phyloP scores from a whole-genome alignment of 2,329 filamentous ascomycete genomes.

The Colletotrichum plurivorum region DNA sequence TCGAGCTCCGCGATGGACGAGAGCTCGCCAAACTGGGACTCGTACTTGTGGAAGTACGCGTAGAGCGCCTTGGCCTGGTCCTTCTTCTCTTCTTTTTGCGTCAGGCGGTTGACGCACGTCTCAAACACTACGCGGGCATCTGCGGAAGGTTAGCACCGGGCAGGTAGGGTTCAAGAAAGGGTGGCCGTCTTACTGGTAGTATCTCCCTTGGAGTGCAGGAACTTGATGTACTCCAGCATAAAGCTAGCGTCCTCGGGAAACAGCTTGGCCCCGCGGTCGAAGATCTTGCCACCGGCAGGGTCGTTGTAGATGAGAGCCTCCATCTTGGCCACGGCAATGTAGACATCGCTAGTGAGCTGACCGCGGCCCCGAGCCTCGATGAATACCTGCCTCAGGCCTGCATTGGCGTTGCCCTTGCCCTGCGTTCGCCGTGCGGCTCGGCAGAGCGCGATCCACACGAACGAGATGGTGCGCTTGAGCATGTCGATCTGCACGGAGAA shows the following conservation, averaged over 20 bases:
- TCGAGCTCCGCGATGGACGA: slow-evolving; percentile 92
- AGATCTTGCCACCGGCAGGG: slow-evolving; percentile 91
- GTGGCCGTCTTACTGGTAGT: slow-evolving; percentile 80
- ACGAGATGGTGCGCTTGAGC: slow-evolving; percentile 88
- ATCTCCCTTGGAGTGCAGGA: slow-evolving; percentile 92
- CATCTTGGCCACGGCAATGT: slow-evolving; percentile 91
- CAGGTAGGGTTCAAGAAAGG: too few relatives aligned
- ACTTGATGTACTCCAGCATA: slow-evolving; percentile 95
- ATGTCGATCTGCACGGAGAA: slow-evolving; percentile 81
- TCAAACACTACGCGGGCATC: slow-evolving; percentile 97
- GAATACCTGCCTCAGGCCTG: slow-evolving; percentile 89
- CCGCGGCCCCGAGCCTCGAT: slow-evolving; percentile 89
- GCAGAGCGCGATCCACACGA: slow-evolving; percentile 95
- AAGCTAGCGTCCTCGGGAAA: slow-evolving; percentile 96
- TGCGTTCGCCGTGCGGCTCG: slow-evolving; percentile 95
- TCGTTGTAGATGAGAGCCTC: slow-evolving; percentile 98
- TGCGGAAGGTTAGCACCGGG: slow-evolving; percentile 52
- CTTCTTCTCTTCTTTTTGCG: slow-evolving; percentile 80
- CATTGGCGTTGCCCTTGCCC: slow-evolving; percentile 77
- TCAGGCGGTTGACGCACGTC: slow-evolving; percentile 87
- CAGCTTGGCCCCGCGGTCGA: slow-evolving; percentile 91
- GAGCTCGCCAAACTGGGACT: slow-evolving; percentile 93
- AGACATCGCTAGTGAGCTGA: slow-evolving; percentile 92
- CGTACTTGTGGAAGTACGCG: slow-evolving; percentile 93
- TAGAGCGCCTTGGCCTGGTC: slow-evolving; percentile 88